Percentiles rank a stretch among this genome's conserved stretches.
phyloP scores from a whole-genome alignment of 139 green algal species.

The Yamagishiella unicocca region DNA sequence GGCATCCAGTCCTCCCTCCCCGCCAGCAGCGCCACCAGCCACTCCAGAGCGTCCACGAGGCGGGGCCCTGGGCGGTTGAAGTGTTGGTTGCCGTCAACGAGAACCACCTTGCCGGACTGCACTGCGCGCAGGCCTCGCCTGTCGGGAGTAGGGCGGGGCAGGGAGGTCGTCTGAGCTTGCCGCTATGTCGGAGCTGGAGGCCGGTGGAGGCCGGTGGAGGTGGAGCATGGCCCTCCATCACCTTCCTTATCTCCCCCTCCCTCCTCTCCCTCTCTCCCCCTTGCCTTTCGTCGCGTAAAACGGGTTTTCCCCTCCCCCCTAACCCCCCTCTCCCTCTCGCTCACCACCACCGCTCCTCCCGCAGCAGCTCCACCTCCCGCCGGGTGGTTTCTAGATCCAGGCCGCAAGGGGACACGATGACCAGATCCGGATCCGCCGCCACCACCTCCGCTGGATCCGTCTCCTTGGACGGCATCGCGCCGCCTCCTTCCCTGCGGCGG shows the following conservation, averaged over 20 bases:
- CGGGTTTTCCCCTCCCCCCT: no score
- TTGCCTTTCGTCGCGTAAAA: no score
- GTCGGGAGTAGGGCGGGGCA: no score
- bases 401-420: slow-evolving; percentile 87
- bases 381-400: slow-evolving; percentile 66
- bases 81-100: slow-evolving; percentile 89
- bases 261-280: no score
- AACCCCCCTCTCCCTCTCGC: no score
- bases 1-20: slow-evolving; percentile 66
- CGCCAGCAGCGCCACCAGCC: slow-evolving; percentile 81
- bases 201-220: no score
- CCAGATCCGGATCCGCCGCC: slow-evolving; percentile 76
- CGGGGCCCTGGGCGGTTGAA: slow-evolving; percentile 89
- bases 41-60: slow-evolving; percentile 90
- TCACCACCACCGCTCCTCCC: slow-evolving; percentile 64
- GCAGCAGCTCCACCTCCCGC: slow-evolving; percentile 51
- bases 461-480: slow-evolving; percentile 59
- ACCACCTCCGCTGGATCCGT: slow-evolving; percentile 54
- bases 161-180: no score
- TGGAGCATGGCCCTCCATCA: no score
- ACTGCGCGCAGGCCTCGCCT: slow-evolving; percentile 78
- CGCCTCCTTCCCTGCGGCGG: slow-evolving; percentile 44
- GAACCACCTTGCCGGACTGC: slow-evolving; percentile 69
- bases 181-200: no score
- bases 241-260: no score